Percentiles rank a stretch among this genome's conserved stretches.
Conservation (phyloP, 805 yeast species). For the Wickerhamomyces bisporus region DNA sequence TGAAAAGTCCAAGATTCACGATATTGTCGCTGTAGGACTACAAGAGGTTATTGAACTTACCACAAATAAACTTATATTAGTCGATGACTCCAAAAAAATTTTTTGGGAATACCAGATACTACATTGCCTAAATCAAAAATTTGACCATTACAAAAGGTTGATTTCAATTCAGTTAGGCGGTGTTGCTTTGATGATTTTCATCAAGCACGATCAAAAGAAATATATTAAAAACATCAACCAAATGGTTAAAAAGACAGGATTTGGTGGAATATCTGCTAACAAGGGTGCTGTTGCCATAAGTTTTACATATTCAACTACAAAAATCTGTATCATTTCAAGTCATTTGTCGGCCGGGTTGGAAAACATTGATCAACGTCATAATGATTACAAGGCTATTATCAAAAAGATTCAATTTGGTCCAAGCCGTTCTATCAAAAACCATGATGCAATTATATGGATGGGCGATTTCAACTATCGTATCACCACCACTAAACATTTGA, state of each 20-base stretch:
- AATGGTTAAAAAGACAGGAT: conserved; percentile 81
- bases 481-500: conserved; percentile 41
- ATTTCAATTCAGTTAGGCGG: conserved; percentile 89
- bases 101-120: conserved; percentile 66
- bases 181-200: conserved; percentile 63
- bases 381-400: conserved; percentile 75
- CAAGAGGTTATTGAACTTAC: conserved; percentile 86
- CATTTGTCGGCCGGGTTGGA: conserved; percentile 94
- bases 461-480: conserved; percentile 94
- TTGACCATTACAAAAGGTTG: conserved; percentile 27
- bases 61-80: conserved; percentile 76
- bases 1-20: conserved; percentile 39
- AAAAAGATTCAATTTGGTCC: conserved; percentile 64
- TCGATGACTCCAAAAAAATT: conserved; percentile 56
- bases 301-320: conserved; percentile 58
- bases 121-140: conserved; percentile 37
- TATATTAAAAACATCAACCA: conserved; percentile 61
- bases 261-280: conserved; percentile 84
- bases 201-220: conserved; percentile 45
- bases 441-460: conserved; percentile 80
- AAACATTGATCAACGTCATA: conserved; percentile 76
- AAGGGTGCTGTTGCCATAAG: conserved; percentile 79
- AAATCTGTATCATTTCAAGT: conserved; percentile 73
- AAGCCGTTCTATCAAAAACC: conserved; percentile 58
- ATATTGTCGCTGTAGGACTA: conserved; percentile 75